Base-by-base conservation (phyloP, 352 stramenopile genomes). In the Phytophthora lateralis region DNA sequence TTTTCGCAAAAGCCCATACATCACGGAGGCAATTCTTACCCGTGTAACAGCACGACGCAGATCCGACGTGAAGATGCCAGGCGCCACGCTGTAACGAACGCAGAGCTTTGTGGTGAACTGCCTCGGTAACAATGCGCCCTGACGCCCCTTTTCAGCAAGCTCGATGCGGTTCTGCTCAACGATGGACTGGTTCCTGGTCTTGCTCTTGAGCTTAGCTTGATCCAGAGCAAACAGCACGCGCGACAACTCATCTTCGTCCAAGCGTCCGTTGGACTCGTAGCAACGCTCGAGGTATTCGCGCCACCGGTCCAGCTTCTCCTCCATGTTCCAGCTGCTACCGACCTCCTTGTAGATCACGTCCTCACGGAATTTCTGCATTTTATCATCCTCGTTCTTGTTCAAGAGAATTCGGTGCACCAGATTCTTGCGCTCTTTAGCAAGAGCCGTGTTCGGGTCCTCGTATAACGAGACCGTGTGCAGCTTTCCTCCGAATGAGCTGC, bases 91-190 rank as follows among this genome's bases (percentile, higher is more conserved):
- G 56, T 85, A 92, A 15, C 76, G 80, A 32, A 93, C 80, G 44
- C 84, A 91, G 20, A 95, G 69, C 58, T 88, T 90, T 10, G 86
- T 95, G 0, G 82, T 83, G 47, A 95, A 93, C 56, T 91, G 83
- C 7, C 76, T 80, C 6, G 86, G 85, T 11, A 95, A 53, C 27
- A 90, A 54, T 0, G 76, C 75, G 15, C 82, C 71, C 47, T 78
- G 75, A 18, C 63, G 65, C 8, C 75, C 82, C 11, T 69, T 74
- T 17, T 80, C 47, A 35, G 66, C 54, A 14, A 77, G 62, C 1
- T 63, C 67, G 6, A 76, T 43, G 34, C 75, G 78, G 55, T 90
- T 90, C 37, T 85, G 66, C 51, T 87, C 58, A 11, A 86, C 60
- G 20, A 78, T 80, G 11, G 60, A 63, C 39, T 85, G 80, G 6